Base-by-base conservation (phyloP, 2,329 filamentous ascomycete genomes). In the Penicillium brevicompactum region DNA sequence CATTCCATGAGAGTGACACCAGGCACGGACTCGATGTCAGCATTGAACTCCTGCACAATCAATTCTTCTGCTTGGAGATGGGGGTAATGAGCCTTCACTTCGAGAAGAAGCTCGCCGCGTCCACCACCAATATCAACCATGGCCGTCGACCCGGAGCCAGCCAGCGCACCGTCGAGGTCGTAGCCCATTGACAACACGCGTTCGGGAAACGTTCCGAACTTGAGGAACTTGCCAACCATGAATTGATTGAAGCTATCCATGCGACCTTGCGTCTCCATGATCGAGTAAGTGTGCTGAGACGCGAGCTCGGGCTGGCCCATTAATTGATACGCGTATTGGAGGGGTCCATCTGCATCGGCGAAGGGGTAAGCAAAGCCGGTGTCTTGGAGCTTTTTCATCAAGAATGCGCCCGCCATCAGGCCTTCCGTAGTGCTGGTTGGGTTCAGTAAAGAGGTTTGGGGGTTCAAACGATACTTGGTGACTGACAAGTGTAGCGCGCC, bases 51-150 rank as follows among this genome's bases (percentile, higher is more conserved):
- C 51, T 75, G 72, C 16, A 75, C 61, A 7, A 74, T 61, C 9
- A 75, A 61, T 31, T 69, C 65, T 3, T 63, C 47, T 6, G 63
- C 46, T 5, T 44, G 16, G 1, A 74, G 62, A 11, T 67, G 60
- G 0, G 73, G 69, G 46, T 67, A 74, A 1, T 62, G 63, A n/a
- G 64, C 63, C 48, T 74, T 69, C 40, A 75, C 60, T 46, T 75
- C 71, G 4, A 74, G 65, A 2, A 75, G 66, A 40, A 74, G 61
- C 38, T 74, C 70, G 3, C 73, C 73, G 13, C 67, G 65, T 10
- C 73, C 72, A 3, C 73, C 73, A 1, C 72, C 73, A 11, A 75
- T 74, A 48, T 75, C 73, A 1, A 75, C 72, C 57, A 74, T 68
- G 3, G 62, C 61, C 18, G 64, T 49, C 0, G 61, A 51, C 1